Base-by-base conservation (phyloP, 768 basidiomycete genomes). In the Lactarius indigo region DNA sequence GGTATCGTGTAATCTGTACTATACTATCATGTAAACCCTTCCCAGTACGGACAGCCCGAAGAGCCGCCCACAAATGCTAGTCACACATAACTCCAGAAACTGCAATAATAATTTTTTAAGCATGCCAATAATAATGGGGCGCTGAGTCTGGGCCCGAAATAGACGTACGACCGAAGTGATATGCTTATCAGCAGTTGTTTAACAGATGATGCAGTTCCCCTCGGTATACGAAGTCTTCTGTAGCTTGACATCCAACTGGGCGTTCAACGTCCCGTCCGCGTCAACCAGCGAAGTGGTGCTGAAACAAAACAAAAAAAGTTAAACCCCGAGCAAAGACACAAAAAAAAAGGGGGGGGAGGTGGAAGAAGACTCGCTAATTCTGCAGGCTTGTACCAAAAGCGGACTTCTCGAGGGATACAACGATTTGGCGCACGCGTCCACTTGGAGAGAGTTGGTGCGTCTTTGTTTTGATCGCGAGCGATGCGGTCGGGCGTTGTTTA, bases 141-240 rank as follows among this genome's bases (percentile, higher is more conserved):
- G 37, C 58, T 20, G 31, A 57, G 13, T 35, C 33, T 37, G 33
- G 31, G 30, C 39, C 56, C 13, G 41, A 15, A 18, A 42, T 39
- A 12, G 23, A 42, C 33, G 47, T 23, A 23, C 5, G 23, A 64
- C 39, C 17, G 17, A 17, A 13, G 41, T 20, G 6, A 30, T 20
- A 44, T 23, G 6, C 42, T n/a, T 18, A 37, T 37, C 13, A 23
- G 35, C 5, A 1, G 5, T 15, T 5, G 35, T 26, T 52, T 52
- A 71, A 50, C 70, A 71, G 9, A 71, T 71, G 23, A 71, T 41
- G 37, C 70, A 71, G 20, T 65, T 67, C 12, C 50, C 1, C 9
- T 63, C 63, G 9, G 44, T 12, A 5, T 47, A 28, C 10, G 58
- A 23, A 15, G 58, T 39, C 41, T 68, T 57, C n/a, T 59, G 63